Evolutionary conservation across 345 rosid genomes (phyloP).

Genomic region (Eucalyptus albens): DNA sequence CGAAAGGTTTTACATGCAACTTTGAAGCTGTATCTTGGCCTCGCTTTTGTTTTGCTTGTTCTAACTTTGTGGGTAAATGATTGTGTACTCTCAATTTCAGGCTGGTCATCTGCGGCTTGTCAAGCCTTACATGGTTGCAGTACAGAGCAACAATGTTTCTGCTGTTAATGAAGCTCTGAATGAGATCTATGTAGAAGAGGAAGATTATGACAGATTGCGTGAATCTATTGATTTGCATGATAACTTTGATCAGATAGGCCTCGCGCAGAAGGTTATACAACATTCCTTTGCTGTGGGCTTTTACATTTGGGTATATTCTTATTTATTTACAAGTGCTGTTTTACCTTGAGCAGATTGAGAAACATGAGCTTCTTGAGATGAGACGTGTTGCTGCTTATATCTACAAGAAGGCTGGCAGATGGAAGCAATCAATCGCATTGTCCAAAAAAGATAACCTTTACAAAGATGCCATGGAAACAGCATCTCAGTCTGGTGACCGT

Average conservation of each 20-base stretch:
- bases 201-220: constrained; percentile 87
- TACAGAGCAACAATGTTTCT: constrained; percentile 87
- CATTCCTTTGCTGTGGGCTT: not conserved
- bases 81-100: constrained; percentile 18
- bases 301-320: not conserved
- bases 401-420: constrained; percentile 95
- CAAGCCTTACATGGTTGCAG: constrained; percentile 96
- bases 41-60: not conserved
- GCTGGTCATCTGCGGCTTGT: constrained; percentile 90
- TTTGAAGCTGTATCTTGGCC: not conserved
- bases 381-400: constrained; percentile 97
- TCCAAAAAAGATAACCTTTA: constrained; percentile 91
- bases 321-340: not conserved
- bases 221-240: constrained; percentile 90
- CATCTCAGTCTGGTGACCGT: constrained; percentile 93
- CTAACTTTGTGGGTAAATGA: not conserved
- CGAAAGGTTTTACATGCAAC: constrained; percentile 43
- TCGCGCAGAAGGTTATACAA: constrained; percentile 68
- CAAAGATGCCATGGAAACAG: constrained; percentile 99
- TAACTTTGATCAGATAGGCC: constrained; percentile 89
- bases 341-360: constrained; percentile 65
- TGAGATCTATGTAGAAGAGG: constrained; percentile 89
- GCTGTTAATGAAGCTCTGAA: constrained; percentile 95
- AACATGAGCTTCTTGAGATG: constrained; percentile 97
- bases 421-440: constrained; percentile 97